Evolutionary conservation across 441 rosid genomes (phyloP).

Genomic region (Erodium moschatum): DNA sequence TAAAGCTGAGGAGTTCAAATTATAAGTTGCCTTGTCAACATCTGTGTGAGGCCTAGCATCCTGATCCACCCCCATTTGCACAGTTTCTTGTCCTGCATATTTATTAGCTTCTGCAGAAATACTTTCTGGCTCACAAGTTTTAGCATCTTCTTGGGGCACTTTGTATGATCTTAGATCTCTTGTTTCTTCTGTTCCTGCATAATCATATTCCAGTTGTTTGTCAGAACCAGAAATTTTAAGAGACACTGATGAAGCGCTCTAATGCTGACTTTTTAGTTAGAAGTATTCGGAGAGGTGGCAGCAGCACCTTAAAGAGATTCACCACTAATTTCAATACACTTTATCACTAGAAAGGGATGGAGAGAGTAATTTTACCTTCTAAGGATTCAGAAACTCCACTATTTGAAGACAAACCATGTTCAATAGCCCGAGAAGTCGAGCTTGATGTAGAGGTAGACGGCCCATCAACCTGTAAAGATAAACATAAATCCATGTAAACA

Average conservation of each 20-base stretch:
- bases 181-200: slow-evolving; percentile 18
- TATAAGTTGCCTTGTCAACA: slow-evolving; percentile 20
- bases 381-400: slow-evolving; percentile 27
- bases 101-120: slow-evolving; percentile 2
- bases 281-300: slow-evolving; percentile 25
- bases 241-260: slow-evolving; percentile 25
- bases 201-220: slow-evolving; percentile 21
- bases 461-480: slow-evolving; percentile 31
- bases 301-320: slow-evolving; percentile 23
- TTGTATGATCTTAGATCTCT: slow-evolving; percentile 18
- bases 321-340: slow-evolving; percentile 19
- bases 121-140: slow-evolving; percentile 21
- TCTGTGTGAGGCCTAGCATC: slow-evolving; percentile 23
- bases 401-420: slow-evolving; percentile 25
- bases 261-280: slow-evolving; percentile 27
- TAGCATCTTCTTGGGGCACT: slow-evolving; percentile 25
- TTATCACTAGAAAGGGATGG: slow-evolving; percentile 24
- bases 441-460: slow-evolving; percentile 23
- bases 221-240: slow-evolving; percentile 36
- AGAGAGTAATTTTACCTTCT: slow-evolving; percentile 22
- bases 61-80: slow-evolving; percentile 26
- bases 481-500: neutral
- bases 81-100: slow-evolving; percentile 21
- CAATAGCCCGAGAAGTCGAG: slow-evolving; percentile 23
- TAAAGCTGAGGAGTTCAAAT: slow-evolving; percentile 17